These are phyloP conservation scores for Hymenoscyphus scutula DNA, from an alignment of 2,329 filamentous ascomycete genomes.

Conservation along the genomic window DNA sequence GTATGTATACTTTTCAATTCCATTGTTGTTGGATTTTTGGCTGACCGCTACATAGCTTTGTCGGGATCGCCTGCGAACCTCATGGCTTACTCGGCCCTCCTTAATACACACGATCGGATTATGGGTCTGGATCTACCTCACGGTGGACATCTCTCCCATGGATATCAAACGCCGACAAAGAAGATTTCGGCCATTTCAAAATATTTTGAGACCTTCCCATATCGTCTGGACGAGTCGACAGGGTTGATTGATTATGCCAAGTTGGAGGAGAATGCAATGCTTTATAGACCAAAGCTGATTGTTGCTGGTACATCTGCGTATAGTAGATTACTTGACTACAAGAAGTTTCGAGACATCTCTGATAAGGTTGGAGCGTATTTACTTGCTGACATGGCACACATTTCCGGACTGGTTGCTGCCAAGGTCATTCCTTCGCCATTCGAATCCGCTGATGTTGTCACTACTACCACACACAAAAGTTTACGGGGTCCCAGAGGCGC, in stretches of 20 bases:
- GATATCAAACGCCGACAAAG: conserved; percentile 90
- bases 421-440: conserved; percentile 91
- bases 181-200: conserved; percentile 99
- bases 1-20: conserved; percentile 45
- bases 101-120: conserved; percentile 88
- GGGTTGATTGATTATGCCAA: conserved; percentile 94
- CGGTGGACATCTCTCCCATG: conserved; percentile 92
- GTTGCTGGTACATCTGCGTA: conserved; percentile 95
- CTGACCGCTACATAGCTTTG: conserved; percentile 26
- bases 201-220: conserved; percentile 97
- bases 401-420: conserved; percentile 89
- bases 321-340: conserved; percentile 93
- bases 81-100: conserved; percentile 87
- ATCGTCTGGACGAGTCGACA: conserved; percentile 84
- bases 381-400: conserved; percentile 94
- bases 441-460: conserved; percentile 87
- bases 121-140: conserved; percentile 98
- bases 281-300: conserved; percentile 95
- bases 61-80: conserved; percentile 67
- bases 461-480: conserved; percentile 97
- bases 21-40: not conserved
- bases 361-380: conserved; percentile 92
- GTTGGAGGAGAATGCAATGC: conserved; percentile 78
- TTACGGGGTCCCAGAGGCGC: conserved; percentile 91
- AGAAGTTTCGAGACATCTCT: conserved; percentile 83